Evolutionary conservation across 495 filamentous ascomycete genomes (phyloP), one percentile per base, ranked within the genome.

Genomic region (Penicillium malachiteum): DNA sequence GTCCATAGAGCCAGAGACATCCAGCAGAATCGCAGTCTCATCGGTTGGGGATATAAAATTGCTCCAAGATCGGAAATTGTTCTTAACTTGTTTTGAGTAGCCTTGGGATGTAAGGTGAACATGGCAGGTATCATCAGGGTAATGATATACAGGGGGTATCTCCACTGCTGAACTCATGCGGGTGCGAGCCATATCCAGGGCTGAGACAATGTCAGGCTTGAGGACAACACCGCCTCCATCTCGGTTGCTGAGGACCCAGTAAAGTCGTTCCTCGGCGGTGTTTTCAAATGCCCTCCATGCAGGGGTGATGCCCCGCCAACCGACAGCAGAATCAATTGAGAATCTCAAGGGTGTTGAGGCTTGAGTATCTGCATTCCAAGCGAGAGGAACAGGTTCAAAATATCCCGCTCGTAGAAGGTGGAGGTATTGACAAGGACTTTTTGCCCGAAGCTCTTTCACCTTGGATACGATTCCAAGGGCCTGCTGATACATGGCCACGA

Each of bases 291-390:
- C 76, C 55, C 76, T 64, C 76, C 76, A 79, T 1, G 65, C 52
- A 1, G 76, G 75, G 3, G 76, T 79, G 35, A 79, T 71, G 16
- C 76, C 76, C 62, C 76, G 62, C 76, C 76, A 79, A 35, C 76
- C 75, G 5, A 61, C 61, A n/a, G 70, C 57, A 7, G 74, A 64
- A 50, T 79, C 74, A 46, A 79, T 74, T 30, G 52, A 69, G 50
- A 79, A 78, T 26, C 71, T 73, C 9, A 79, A 57, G 13, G 73
- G 73, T 50, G 74, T 79, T 2, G 26, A 46, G 10, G 26, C n/a
- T 26, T 46, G 26, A 31, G 26, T n/a, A 7, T 46, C 43, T 32
- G 4, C 21, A 14, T 13, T 32, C 43, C 43, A 46, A 13, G 43
- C 21, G n/a, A 16, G 30, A 46, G 43, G 43, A 32, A 46, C 31